Conservation (phyloP, 2,329 filamentous ascomycete species). For the Botrytis medusae region DNA sequence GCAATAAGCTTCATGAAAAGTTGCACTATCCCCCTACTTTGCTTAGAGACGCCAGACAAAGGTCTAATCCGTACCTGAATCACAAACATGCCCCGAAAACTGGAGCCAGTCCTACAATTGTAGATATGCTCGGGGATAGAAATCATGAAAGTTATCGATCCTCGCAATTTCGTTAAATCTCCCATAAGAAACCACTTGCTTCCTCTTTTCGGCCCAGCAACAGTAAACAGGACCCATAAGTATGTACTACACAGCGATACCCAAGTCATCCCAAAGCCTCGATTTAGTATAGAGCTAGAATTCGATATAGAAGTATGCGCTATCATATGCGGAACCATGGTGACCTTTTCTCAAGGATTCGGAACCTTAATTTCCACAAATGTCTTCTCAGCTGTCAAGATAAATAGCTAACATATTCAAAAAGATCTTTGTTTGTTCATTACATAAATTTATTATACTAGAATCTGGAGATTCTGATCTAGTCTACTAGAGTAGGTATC, state of each 20-base stretch:
- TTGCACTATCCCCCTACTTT: not conserved
- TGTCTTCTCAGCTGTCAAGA: rapidly evolving
- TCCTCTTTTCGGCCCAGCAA: slow-evolving; percentile 22
- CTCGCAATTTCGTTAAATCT: slow-evolving; percentile 63
- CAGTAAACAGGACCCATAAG: slow-evolving; percentile 20
- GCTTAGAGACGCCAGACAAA: not conserved
- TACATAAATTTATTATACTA: not conserved
- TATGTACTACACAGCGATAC: not conserved
- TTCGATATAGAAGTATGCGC: not conserved
- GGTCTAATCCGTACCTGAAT: not conserved
- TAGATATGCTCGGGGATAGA: slow-evolving; percentile 40
- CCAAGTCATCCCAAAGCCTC: not conserved
- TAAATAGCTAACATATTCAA: not conserved
- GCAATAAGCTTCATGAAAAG: slow-evolving; percentile 33
- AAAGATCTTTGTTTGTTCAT: not conserved
- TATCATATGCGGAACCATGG: not conserved
- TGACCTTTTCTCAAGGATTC: not conserved
- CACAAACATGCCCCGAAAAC: not conserved
- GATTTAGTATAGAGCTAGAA: not conserved
- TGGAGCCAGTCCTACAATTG: slow-evolving; percentile 35
- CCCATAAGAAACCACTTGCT: not conserved
- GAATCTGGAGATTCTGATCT: not conserved
- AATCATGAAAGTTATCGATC: slow-evolving; percentile 53
- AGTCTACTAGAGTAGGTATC: not conserved
- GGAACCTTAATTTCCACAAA: not conserved